Percentiles rank a stretch among this genome's conserved stretches.
Conservation (phyloP, 225 moss, liverwort and hornwort species). For the Pleurozium schreberi region DNA sequence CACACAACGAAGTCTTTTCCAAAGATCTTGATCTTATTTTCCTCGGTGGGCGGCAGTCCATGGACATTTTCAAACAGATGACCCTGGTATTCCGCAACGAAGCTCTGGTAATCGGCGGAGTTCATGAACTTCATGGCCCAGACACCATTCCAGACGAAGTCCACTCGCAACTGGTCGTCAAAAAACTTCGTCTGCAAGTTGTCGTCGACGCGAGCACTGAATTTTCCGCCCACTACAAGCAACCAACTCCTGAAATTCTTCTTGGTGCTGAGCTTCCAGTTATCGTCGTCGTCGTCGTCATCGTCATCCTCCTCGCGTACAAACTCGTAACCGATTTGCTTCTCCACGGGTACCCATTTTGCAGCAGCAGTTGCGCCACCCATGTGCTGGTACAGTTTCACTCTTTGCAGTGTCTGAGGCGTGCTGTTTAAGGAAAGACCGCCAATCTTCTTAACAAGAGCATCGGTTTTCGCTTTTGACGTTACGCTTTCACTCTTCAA, state of each 20-base stretch:
- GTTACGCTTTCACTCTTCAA: slow-evolving; percentile 28
- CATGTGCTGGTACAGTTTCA: slow-evolving; percentile 67
- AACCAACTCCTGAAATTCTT: slow-evolving; percentile 30
- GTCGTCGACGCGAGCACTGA: slow-evolving; percentile 32
- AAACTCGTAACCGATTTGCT: slow-evolving; percentile 68
- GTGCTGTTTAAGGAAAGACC: slow-evolving; percentile 39
- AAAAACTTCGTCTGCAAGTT: slow-evolving; percentile 43
- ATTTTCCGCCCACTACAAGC: slow-evolving; percentile 45
- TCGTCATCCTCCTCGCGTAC: slow-evolving; percentile 43
- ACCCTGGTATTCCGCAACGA: slow-evolving; percentile 41
- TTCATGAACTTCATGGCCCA: slow-evolving; percentile 65
- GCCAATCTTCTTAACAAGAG: slow-evolving; percentile 53
- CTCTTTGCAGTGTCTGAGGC: slow-evolving; percentile 43
- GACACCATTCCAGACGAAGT: slow-evolving; percentile 43
- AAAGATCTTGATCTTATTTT: slow-evolving; percentile 52
- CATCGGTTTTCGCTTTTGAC: slow-evolving; percentile 39
- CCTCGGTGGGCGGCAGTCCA: slow-evolving; percentile 42
- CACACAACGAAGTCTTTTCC: slow-evolving; percentile 63
- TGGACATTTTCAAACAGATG: slow-evolving; percentile 43
- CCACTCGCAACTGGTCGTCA: slow-evolving; percentile 47
- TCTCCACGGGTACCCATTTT: slow-evolving; percentile 62
- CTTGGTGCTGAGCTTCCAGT: slow-evolving; percentile 43
- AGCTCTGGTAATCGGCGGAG: slow-evolving; percentile 28
- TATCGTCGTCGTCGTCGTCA: slow-evolving; percentile 45
- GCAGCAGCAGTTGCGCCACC: slow-evolving; percentile 42